Evolutionary conservation across 768 basidiomycete genomes (phyloP), one percentile per base, ranked within the genome.

Genomic region (Rhodotorula toruloides): DNA sequence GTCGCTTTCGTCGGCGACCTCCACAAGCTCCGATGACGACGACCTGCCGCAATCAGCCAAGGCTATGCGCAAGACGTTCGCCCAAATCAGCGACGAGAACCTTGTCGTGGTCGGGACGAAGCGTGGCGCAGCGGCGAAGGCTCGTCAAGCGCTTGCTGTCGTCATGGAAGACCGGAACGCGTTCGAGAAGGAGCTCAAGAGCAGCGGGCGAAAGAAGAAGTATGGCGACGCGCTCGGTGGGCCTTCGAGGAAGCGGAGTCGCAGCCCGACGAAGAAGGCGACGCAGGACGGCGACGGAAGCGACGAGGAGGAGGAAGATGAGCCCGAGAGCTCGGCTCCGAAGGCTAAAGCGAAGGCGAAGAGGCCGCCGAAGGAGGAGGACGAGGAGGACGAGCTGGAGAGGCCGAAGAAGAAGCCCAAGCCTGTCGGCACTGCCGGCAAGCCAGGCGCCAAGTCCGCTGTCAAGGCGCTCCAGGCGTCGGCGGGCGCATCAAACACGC

Each of bases 121-220:
- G 42, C 62, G 63, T 29, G 63, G 54, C n/a, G 69, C 59, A 21
- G 57, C 57, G 17, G 67, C 54, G 19, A 58, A 54, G 31, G 68
- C 65, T 7, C 43, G 29, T 11, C 54, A 50, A 39, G 46, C 40
- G 21, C 34, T 71, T 4, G 53, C 44, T 12, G 58, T 53, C 16
- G 66, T 57, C 43, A 69, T 71, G 64, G 55, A 61, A 25, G 72
- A 72, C 55, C 60, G 54, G 52, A 68, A 64, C 46, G 83, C 80
- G 62, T 91, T 81, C 73, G 84, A 90, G 75, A 82, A 83, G 71
- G 86, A 91, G 78, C 80, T 83, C 80, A 71, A 86, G 53, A 56
- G 56, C 27, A 62, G 62, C 31, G 70, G 52, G 39, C 43, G 34
- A 53, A 65, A 72, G 61, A 48, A 44, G 52, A 52, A 50, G 64